Evolutionary conservation across 192 early-diverging fungal genomes (phyloP).

Genomic region (Chytriomyces hyalinus): DNA sequence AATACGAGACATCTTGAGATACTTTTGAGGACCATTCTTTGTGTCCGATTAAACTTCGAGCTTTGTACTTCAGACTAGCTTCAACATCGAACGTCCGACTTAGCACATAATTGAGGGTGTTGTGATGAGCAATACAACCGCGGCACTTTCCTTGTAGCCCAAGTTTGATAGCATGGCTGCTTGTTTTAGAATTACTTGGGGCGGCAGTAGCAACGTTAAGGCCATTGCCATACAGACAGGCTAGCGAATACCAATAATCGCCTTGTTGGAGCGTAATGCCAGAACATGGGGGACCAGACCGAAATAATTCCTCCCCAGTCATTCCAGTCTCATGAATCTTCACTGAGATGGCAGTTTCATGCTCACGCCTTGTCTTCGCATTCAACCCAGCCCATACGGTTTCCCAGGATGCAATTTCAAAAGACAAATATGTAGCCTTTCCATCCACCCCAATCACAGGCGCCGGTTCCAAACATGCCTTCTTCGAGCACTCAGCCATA

Average conservation of each 20-base stretch:
- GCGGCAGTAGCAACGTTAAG: too few relatives aligned
- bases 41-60: background rate
- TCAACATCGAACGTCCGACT: background rate
- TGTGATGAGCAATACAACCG: too few relatives aligned
- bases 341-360: background rate
- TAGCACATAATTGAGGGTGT: too few relatives aligned
- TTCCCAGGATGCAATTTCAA: background rate
- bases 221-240: too few relatives aligned
- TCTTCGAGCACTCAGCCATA: background rate
- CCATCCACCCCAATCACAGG: background rate
- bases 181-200: too few relatives aligned
- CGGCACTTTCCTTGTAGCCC: too few relatives aligned
- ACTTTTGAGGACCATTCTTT: constrained; percentile 2
- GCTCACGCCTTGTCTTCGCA: background rate
- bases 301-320: background rate
- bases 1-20: background rate
- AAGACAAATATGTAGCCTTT: background rate
- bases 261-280: background rate
- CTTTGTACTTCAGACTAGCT: background rate
- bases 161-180: too few relatives aligned
- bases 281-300: background rate
- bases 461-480: background rate
- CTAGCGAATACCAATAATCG: too few relatives aligned
- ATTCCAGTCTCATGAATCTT: background rate
- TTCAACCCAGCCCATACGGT: background rate